A percentile compares a stretch with the other conserved stretches of the same genome.
phyloP scores from a whole-genome alignment of 2,329 filamentous ascomycete species.

The Bipolaris oryzae region DNA sequence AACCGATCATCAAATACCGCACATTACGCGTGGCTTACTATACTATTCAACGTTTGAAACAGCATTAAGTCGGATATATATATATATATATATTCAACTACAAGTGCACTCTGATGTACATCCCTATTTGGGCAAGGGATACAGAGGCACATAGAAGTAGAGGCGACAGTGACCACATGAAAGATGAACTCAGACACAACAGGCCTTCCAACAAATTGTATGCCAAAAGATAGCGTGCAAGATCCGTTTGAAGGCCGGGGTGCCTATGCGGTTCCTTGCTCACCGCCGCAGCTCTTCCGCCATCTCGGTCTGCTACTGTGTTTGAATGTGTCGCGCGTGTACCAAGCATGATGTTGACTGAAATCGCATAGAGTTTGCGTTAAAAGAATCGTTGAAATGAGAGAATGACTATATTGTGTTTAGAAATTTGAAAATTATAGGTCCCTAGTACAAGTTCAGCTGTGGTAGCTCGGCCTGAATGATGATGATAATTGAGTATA shows the following conservation, averaged over 20 bases:
- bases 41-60: too few species aligned
- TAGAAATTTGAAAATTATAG: background rate
- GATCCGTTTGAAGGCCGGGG: background rate
- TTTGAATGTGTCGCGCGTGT: background rate
- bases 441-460: background rate
- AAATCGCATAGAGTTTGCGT: background rate
- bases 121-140: too few species aligned
- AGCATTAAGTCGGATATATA: too few species aligned
- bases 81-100: too few species aligned
- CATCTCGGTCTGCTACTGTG: background rate
- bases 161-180: too few species aligned
- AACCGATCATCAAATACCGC: conserved; percentile 9
- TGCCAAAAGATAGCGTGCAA: too few species aligned
- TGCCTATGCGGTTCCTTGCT: background rate
- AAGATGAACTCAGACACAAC: too few species aligned
- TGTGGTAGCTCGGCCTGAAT: background rate
- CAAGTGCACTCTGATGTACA: too few species aligned
- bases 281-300: background rate
- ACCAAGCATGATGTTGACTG: background rate
- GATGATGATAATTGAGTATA: background rate
- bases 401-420: background rate
- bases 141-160: too few species aligned
- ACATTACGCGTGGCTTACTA: background rate
- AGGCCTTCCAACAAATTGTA: too few species aligned
- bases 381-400: background rate